A percentile compares a stretch with the other conserved stretches of the same genome.
Evolutionary conservation across 495 filamentous ascomycete genomes (phyloP).

Genomic region (Podospora appendiculata): DNA sequence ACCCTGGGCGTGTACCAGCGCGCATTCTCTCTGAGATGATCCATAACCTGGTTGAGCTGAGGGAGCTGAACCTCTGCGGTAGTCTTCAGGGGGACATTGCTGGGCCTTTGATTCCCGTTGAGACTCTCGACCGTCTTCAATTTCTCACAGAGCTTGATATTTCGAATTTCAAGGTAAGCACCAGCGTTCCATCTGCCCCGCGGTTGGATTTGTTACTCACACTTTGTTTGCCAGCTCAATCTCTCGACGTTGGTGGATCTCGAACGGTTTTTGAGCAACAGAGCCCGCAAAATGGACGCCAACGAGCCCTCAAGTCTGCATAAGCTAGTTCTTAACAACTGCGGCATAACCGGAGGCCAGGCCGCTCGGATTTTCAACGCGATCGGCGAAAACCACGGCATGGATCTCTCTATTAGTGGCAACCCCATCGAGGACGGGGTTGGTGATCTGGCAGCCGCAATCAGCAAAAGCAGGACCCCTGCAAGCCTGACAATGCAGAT

Average conservation of each 20-base stretch:
- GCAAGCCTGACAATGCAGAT: slow-evolving; percentile 71
- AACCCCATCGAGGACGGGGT: slow-evolving; percentile 75
- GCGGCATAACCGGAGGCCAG: slow-evolving; percentile 68
- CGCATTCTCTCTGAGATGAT: slow-evolving; percentile 16
- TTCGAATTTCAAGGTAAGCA: slow-evolving; percentile 55
- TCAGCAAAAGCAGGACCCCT: slow-evolving; percentile 57
- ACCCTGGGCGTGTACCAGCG: slow-evolving; percentile 63
- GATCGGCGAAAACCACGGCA: slow-evolving; percentile 55
- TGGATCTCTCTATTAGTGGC: slow-evolving; percentile 73
- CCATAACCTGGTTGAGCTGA: slow-evolving; percentile 12
- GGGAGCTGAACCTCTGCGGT: slow-evolving; percentile 62
- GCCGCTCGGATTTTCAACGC: slow-evolving; percentile 72
- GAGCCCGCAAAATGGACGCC: slow-evolving; percentile 51
- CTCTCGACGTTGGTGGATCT: slow-evolving; percentile 51
- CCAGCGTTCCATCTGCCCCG: not conserved
- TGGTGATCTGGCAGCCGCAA: slow-evolving; percentile 57
- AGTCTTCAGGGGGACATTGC: slow-evolving; percentile 68
- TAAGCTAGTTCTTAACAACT: slow-evolving; percentile 68
- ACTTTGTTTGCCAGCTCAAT: slow-evolving; percentile 31
- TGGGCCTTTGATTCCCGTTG: slow-evolving; percentile 18
- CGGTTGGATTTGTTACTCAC: not conserved
- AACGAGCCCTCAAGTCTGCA: slow-evolving; percentile 57
- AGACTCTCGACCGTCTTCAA: slow-evolving; percentile 10
- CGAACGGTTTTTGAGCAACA: slow-evolving; percentile 17
- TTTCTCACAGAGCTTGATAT: slow-evolving; percentile 57